phyloP scores from a whole-genome alignment of 345 rosid species.

The Streptanthus diversifolius region DNA sequence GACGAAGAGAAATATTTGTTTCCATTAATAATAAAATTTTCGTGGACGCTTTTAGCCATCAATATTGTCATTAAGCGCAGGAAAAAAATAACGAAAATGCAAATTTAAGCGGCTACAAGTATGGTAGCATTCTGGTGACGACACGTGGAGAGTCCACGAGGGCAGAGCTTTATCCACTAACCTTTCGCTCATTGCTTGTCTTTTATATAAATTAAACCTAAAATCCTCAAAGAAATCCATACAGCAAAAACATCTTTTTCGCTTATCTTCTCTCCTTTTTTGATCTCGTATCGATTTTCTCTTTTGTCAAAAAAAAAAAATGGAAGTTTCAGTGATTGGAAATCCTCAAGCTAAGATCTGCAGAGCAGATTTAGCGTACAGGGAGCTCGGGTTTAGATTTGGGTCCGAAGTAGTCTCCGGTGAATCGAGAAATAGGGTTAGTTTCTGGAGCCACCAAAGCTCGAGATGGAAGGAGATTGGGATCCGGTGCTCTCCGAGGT shows the following conservation, averaged over 20 bases:
- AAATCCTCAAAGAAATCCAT: neutral
- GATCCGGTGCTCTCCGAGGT: slow-evolving; percentile 38
- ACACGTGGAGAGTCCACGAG: slow-evolving; percentile 31
- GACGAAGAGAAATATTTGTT: neutral
- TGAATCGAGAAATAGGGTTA: slow-evolving; percentile 31
- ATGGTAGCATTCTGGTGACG: neutral
- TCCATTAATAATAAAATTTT: neutral
- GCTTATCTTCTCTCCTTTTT: neutral
- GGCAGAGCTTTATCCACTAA: slow-evolving; percentile 11
- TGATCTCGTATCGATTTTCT: neutral
- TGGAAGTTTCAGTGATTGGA: slow-evolving; percentile 66
- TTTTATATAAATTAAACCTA: slow-evolving; percentile 27
- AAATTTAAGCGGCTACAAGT: slow-evolving; percentile 31
- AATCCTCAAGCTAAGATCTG: slow-evolving; percentile 45
- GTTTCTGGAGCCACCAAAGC: slow-evolving; percentile 32
- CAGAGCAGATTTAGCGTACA: slow-evolving; percentile 37
- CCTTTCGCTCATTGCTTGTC: neutral
- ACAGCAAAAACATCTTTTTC: neutral
- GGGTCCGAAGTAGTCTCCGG: neutral
- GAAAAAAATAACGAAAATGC: neutral
- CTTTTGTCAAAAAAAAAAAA: neutral
- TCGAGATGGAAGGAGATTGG: slow-evolving; percentile 33
- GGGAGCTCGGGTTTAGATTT: slow-evolving; percentile 38
- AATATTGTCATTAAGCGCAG: neutral
- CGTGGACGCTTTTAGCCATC: slow-evolving; percentile 18